phyloP scores from a whole-genome alignment of 2,329 filamentous ascomycete genomes.

The Aphanoascus verrucosus region DNA sequence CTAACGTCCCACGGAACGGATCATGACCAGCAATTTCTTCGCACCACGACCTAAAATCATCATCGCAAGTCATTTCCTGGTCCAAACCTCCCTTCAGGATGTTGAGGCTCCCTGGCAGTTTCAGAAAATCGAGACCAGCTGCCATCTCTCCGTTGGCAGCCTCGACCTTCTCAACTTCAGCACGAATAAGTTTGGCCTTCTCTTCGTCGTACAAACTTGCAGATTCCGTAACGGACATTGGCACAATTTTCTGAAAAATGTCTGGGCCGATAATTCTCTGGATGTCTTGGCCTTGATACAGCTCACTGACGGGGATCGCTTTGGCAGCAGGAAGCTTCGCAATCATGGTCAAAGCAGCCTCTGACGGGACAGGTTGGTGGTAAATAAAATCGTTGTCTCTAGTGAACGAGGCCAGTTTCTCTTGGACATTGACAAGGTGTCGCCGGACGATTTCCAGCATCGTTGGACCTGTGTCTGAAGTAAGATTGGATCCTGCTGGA shows the following conservation, averaged over 20 bases:
- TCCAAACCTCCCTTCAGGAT: constrained; percentile 88
- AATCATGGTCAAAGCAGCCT: constrained; percentile 69
- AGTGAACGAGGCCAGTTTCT: constrained; percentile 61
- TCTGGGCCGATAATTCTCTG: constrained; percentile 94
- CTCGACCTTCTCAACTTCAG: constrained; percentile 87
- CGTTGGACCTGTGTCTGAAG: constrained; percentile 62
- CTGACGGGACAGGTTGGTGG: constrained; percentile 78
- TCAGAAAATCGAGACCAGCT: constrained; percentile 84
- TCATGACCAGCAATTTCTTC: constrained; percentile 81
- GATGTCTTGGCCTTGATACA: constrained; percentile 95
- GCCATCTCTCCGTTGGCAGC: constrained; percentile 92
- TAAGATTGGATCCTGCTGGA: constrained; percentile 71
- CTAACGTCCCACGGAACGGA: constrained; percentile 66
- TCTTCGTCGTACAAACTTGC: constrained; percentile 97
- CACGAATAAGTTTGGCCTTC: constrained; percentile 88
- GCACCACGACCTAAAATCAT: constrained; percentile 90
- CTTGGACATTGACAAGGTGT: constrained; percentile 68
- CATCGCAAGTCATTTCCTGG: constrained; percentile 75
- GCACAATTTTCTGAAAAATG: constrained; percentile 92
- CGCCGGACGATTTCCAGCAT: constrained; percentile 75
- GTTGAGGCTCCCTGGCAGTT: constrained; percentile 77
- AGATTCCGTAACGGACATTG: constrained; percentile 89
- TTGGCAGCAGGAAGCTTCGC: constrained; percentile 91
- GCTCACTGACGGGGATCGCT: constrained; percentile 88
- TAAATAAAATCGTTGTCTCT: constrained; percentile 99